phyloP scores from a whole-genome alignment of 768 basidiomycete genomes.

The Mycena latifolia region DNA sequence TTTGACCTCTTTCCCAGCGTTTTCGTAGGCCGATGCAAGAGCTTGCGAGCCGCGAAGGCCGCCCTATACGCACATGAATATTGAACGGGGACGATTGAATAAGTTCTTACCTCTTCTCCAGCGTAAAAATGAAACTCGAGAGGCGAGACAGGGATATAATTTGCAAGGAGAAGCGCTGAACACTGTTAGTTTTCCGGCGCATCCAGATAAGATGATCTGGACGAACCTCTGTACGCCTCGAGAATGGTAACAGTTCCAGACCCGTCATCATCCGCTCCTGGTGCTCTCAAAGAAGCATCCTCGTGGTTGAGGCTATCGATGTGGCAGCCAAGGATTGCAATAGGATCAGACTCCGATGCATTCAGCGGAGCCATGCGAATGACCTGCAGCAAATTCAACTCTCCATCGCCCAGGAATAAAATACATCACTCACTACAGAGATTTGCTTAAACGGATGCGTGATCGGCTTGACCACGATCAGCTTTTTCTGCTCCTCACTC shows the following conservation, averaged over 20 bases:
- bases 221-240: no score
- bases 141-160: conserved; percentile 46
- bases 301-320: conserved; percentile 44
- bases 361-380: conserved; percentile 42
- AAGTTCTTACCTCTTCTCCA: no score
- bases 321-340: conserved; percentile 42
- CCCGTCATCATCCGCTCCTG: no score
- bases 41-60: no score
- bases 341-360: conserved; percentile 28
- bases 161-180: conserved; percentile 18
- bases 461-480: conserved; percentile 25
- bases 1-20: no score
- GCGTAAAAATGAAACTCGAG: conserved; percentile 52
- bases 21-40: no score
- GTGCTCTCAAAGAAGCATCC: conserved; percentile 32
- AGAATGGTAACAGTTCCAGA: no score
- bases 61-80: no score
- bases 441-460: conserved; percentile 32
- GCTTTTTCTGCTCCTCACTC: conserved; percentile 26
- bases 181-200: neutral
- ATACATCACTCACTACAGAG: conserved; percentile 34
- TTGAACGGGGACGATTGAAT: no score
- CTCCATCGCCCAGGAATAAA: neutral
- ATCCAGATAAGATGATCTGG: neutral
- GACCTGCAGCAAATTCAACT: conserved; percentile 29